These are phyloP conservation scores for Mycena olivaceomarginata DNA, from an alignment of 768 basidiomycete genomes.

Conservation along the genomic window DNA sequence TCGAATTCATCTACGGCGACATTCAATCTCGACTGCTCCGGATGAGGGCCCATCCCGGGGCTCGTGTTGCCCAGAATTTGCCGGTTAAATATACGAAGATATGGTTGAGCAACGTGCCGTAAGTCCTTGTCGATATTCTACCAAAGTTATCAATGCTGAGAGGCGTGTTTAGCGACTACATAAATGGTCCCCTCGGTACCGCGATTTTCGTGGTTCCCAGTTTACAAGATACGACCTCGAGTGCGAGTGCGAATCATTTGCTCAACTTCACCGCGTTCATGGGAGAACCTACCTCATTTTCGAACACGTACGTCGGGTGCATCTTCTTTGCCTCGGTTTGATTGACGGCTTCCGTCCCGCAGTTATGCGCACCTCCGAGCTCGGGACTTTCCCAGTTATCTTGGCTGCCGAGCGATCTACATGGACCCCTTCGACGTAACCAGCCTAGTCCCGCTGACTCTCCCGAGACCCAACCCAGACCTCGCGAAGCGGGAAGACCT, in stretches of 20 bases:
- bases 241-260: slow-evolving; percentile 16
- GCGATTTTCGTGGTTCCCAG: slow-evolving; percentile 8
- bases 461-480: not conserved
- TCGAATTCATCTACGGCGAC: slow-evolving; percentile 21
- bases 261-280: slow-evolving; percentile 13
- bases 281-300: not conserved
- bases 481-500: not conserved
- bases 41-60: not conserved
- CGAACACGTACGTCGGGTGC: not conserved
- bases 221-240: slow-evolving; percentile 6
- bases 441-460: not conserved
- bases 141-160: not conserved
- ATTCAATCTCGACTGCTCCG: not conserved
- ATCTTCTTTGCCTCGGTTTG: not conserved
- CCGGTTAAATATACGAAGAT: slow-evolving; percentile 4
- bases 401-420: slow-evolving; percentile 11
- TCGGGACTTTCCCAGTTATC: not conserved
- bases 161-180: slow-evolving; percentile 3
- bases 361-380: slow-evolving; percentile 8
- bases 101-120: slow-evolving; percentile 24
- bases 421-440: slow-evolving; percentile 7
- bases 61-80: not conserved
- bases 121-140: not conserved
- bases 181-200: not conserved
- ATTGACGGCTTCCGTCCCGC: not conserved